A percentile compares a stretch with the other conserved stretches of the same genome.
Conservation (phyloP, 192 early-diverging fungal genomes). For the Coemansia umbellata region DNA sequence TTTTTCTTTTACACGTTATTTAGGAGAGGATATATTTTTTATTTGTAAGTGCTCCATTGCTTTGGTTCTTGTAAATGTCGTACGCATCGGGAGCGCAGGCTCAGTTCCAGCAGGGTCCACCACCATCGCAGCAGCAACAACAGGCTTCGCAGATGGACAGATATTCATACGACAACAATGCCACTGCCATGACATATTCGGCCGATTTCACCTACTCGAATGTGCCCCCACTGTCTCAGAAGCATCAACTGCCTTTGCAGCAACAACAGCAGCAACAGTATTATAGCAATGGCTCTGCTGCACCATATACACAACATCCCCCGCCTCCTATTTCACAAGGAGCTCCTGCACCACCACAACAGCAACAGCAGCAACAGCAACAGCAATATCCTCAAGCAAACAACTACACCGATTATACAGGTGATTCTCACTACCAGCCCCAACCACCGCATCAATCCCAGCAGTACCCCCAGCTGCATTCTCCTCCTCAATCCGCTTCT, state of each 20-base stretch:
- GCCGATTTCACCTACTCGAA: not conserved
- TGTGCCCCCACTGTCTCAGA: not conserved
- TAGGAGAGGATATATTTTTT: no score
- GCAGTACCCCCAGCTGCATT: slow-evolving; percentile 6
- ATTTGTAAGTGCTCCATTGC: not conserved
- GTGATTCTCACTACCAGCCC: slow-evolving; percentile 9
- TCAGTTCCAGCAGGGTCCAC: slow-evolving; percentile 3
- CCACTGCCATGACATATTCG: not conserved
- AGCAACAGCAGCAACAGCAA: slow-evolving; percentile 12
- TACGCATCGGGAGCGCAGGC: slow-evolving; percentile 6
- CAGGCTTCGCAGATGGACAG: not conserved
- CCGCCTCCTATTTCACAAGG: not conserved
- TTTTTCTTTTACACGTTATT: no score
- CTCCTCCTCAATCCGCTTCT: not conserved
- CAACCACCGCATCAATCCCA: slow-evolving; percentile 2
- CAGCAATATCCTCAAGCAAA: slow-evolving; percentile 4
- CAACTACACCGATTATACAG: slow-evolving; percentile 2
- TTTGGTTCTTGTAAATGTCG: slow-evolving; percentile 1
- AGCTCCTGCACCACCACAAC: slow-evolving; percentile 1
- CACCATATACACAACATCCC: not conserved
- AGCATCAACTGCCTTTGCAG: not conserved
- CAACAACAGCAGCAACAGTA: slow-evolving; percentile 10
- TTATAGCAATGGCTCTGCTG: not conserved
- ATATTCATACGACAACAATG: not conserved
- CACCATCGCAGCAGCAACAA: not conserved